Conservation (phyloP, 2,329 filamentous ascomycete species). For the Colletotrichum sp. region DNA sequence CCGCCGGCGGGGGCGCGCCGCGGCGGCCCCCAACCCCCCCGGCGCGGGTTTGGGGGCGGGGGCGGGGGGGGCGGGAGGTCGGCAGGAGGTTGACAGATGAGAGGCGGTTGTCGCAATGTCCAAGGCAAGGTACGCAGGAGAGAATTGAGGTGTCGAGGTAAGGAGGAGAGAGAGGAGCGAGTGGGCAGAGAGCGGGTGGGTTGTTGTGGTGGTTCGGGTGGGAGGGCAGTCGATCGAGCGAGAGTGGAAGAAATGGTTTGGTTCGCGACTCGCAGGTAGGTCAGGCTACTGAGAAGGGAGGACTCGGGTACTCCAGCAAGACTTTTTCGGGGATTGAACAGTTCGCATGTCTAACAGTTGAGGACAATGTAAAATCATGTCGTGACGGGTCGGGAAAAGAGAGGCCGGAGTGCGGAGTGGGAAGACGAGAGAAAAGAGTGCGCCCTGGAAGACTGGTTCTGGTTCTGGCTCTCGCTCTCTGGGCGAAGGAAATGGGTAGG, state of each 20-base stretch:
- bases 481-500: slow-evolving; percentile 15
- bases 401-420: slow-evolving; percentile 16
- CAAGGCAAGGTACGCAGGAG: slow-evolving; percentile 28
- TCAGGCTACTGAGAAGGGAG: slow-evolving; percentile 19
- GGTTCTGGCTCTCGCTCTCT: slow-evolving; percentile 10
- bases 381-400: slow-evolving; percentile 13
- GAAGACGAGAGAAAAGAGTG: slow-evolving; percentile 18
- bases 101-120: slow-evolving; percentile 32
- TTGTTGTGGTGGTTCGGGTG: slow-evolving; percentile 19
- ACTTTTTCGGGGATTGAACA: slow-evolving; percentile 13
- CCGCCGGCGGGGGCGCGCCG: too few species aligned
- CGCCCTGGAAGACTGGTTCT: slow-evolving; percentile 1
- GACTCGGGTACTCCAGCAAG: slow-evolving; percentile 21
- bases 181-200: slow-evolving; percentile 17
- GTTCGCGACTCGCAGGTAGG: slow-evolving; percentile 13
- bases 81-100: slow-evolving; percentile 32
- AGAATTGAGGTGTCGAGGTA: slow-evolving; percentile 28
- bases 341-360: slow-evolving; percentile 23
- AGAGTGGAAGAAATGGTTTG: slow-evolving; percentile 16
- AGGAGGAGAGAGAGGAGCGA: slow-evolving; percentile 25
- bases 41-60: too few species aligned
- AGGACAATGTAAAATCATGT: slow-evolving; percentile 17
- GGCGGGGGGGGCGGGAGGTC: too few species aligned
- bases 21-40: too few species aligned
- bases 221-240: slow-evolving; percentile 15